These are phyloP conservation scores for Conoideocrella luteorostrata DNA, from an alignment of 2,329 filamentous ascomycete genomes.

Conservation along the genomic window DNA sequence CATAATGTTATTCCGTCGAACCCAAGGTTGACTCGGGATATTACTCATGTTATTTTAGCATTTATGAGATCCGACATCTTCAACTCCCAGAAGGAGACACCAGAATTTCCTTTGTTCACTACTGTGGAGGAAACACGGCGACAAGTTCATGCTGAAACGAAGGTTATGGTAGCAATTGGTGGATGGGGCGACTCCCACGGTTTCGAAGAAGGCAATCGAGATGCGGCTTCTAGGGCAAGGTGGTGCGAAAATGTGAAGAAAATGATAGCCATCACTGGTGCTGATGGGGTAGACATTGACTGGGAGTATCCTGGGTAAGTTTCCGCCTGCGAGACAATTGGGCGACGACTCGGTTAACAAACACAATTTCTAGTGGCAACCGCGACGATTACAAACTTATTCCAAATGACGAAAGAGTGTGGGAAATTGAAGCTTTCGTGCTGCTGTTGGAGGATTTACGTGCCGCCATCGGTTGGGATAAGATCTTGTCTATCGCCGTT, in stretches of 20 bases:
- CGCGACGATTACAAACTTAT: conserved; percentile 61
- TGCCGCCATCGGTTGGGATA: conserved; percentile 46
- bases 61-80: conserved; percentile 50
- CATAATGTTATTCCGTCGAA: conserved; percentile 36
- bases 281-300: conserved; percentile 60
- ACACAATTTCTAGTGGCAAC: conserved; percentile 45
- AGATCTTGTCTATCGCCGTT: conserved; percentile 61
- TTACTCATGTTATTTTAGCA: conserved; percentile 54
- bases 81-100: conserved; percentile 32
- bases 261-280: conserved; percentile 56
- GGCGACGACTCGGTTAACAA: neutral
- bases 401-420: conserved; percentile 52
- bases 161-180: conserved; percentile 65
- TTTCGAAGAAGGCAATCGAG: conserved; percentile 51
- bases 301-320: conserved; percentile 55
- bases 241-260: conserved; percentile 60
- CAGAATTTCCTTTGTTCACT: conserved; percentile 47
- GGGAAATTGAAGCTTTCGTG: conserved; percentile 59
- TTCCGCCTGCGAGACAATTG: neutral
- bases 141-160: conserved; percentile 45
- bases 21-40: conserved; percentile 28
- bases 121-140: conserved; percentile 40
- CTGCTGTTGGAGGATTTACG: conserved; percentile 54
- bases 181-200: conserved; percentile 67
- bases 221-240: conserved; percentile 41